Evolutionary conservation across 768 basidiomycete species (phyloP), one percentile per base, ranked within the genome.

Genomic region (Tylopilus rubrobrunneus): DNA sequence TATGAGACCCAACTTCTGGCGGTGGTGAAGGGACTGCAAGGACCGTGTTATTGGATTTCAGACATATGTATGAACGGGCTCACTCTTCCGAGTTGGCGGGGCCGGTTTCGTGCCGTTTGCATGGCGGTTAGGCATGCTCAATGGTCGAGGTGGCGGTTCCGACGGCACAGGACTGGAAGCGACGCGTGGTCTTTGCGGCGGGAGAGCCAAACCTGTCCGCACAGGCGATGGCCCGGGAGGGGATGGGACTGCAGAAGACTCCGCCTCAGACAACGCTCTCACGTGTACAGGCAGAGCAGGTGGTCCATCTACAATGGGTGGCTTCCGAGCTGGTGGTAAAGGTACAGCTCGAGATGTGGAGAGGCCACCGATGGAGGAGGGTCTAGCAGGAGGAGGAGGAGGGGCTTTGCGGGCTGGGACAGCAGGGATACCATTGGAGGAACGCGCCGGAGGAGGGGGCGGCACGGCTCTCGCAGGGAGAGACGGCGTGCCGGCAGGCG

Each of bases 1-100:
- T 84, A 63, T 89, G 86, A 23, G 76, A 67, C 9, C 89, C 89
- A 40, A 78, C 80, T 51, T 76, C 81, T 3, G 89, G 81, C 25
- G 83, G 83, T 7, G 82, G 82, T 5, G 79, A 73, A 21, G 82
- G 78, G 44, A 81, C 80, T 82, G 52, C 5, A 44, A 54, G 52
- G 50, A 59, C 46, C 43, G 51, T 46, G 53, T 31, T 21, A 55
- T 62, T 49, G 57, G 65, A 47, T 37, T 49, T 19, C 10, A 37
- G 34, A 40, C 39, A 21, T n/a, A 42, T 12, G 3, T 5, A 23
- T 7, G 31, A 39, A 55, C 31, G 33, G 8, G 64, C 79, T 60
- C 66, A 84, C 82, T 82, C 71, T 75, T 81, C 31, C 81, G 74
- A 42, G 54, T 62, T 34, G 76, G 73, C 0, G 75, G 71, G 14